phyloP scores from a whole-genome alignment of 306 rosid species.

The Spatholobus suberectus region DNA sequence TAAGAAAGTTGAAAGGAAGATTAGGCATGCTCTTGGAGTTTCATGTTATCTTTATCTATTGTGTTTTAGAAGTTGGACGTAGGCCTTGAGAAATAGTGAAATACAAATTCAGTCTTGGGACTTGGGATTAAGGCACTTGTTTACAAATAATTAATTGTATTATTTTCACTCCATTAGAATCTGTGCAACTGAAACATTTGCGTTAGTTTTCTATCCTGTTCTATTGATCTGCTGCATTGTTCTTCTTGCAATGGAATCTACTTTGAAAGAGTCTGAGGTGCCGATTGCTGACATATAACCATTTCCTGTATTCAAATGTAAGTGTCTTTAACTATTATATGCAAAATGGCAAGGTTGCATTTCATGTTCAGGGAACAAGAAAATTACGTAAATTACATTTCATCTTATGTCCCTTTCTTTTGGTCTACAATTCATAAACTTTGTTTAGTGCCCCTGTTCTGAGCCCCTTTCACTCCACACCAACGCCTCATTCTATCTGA shows the following conservation, averaged over 20 bases:
- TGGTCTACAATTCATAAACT: not conserved
- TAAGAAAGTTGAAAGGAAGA: not conserved
- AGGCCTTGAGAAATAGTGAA: too few species aligned
- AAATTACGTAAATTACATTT: not conserved
- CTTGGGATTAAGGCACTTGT: too few species aligned
- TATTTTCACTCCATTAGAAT: not conserved
- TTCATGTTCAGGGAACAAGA: not conserved
- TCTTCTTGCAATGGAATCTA: not conserved
- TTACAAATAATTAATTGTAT: not conserved
- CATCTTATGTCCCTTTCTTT: not conserved
- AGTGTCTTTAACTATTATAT: not conserved
- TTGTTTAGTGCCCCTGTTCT: not conserved
- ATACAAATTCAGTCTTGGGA: too few species aligned
- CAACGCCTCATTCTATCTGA: not conserved
- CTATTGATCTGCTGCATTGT: not conserved
- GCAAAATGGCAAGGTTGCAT: slow-evolving; percentile 18
- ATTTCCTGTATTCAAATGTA: not conserved
- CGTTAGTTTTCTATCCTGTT: not conserved
- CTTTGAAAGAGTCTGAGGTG: not conserved
- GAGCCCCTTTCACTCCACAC: slow-evolving; percentile 9
- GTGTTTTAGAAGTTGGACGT: not conserved
- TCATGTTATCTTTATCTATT: not conserved
- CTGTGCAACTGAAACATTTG: not conserved
- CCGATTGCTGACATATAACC: not conserved
- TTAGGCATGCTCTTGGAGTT: slow-evolving; percentile 8